phyloP scores from a whole-genome alignment of 495 filamentous ascomycete species.

The Immersiella caudata region DNA sequence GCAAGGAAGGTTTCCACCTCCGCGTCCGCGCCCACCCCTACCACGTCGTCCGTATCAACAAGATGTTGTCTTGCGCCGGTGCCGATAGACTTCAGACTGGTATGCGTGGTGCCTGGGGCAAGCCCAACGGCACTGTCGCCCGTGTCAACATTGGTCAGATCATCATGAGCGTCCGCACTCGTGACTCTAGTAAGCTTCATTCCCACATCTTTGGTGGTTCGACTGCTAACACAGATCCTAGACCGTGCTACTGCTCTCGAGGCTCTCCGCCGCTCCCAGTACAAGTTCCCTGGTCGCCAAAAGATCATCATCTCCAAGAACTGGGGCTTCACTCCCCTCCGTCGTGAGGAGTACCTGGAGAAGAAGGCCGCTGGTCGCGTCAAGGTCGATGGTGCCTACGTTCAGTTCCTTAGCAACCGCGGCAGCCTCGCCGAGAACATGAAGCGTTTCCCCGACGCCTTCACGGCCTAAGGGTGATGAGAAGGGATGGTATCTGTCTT shows the following conservation, averaged over 20 bases:
- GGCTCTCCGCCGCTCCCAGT: slow-evolving; percentile 96
- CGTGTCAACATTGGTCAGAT: slow-evolving; percentile 99
- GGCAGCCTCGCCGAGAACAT: slow-evolving; percentile 86
- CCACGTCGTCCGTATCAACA: slow-evolving; percentile 99
- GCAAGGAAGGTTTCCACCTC: slow-evolving; percentile 99
- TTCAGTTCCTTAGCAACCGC: slow-evolving; percentile 94
- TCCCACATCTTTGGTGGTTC: neutral
- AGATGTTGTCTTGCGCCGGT: slow-evolving; percentile 99
- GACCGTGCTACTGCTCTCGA: slow-evolving; percentile 92
- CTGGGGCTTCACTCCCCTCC: slow-evolving; percentile 98
- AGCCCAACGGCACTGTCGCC: slow-evolving; percentile 96
- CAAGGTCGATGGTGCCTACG: slow-evolving; percentile 96
- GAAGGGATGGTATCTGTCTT: slow-evolving; percentile 44
- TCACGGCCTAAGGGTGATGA: slow-evolving; percentile 53
- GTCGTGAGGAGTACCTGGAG: slow-evolving; percentile 93
- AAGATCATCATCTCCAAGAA: slow-evolving; percentile 99
- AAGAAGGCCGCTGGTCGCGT: slow-evolving; percentile 88
- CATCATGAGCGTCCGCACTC: slow-evolving; percentile 92
- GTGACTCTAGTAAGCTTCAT: slow-evolving; percentile 72
- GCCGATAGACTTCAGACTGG: slow-evolving; percentile 99
- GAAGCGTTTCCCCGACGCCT: slow-evolving; percentile 88
- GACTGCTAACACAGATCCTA: slow-evolving; percentile 40
- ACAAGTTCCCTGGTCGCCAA: slow-evolving; percentile 99
- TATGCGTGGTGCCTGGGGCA: slow-evolving; percentile 99
- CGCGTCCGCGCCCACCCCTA: slow-evolving; percentile 97